Evolutionary conservation across 148 eudicot species (phyloP).

Genomic region (Heliosperma pusillum): DNA sequence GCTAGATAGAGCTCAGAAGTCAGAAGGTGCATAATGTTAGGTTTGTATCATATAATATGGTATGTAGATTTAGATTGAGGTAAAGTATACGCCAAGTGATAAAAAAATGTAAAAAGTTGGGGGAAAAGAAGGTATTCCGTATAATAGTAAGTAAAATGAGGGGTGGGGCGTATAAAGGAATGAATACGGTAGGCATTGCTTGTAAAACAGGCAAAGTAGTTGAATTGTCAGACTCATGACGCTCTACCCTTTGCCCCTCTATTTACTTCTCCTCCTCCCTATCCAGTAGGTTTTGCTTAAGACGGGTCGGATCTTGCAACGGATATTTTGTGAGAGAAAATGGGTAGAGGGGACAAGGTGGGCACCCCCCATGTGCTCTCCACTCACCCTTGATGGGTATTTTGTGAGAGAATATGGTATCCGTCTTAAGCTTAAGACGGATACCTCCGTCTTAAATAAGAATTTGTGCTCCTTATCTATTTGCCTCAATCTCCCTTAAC

Average conservation of each 20-base stretch:
- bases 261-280: constrained; percentile 12
- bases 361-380: no score
- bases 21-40: background rate
- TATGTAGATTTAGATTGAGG: background rate
- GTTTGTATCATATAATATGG: background rate
- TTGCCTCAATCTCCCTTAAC: no score
- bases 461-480: no score
- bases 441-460: no score
- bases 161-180: background rate
- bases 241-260: constrained; percentile 16
- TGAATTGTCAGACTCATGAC: constrained; percentile 30
- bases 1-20: background rate
- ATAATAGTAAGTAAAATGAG: background rate
- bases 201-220: constrained; percentile 30
- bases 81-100: constrained; percentile 32
- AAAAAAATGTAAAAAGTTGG: background rate
- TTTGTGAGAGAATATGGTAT: no score
- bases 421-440: no score
- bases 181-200: constrained; percentile 18
- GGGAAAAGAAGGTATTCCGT: background rate
- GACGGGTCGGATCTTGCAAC: no score
- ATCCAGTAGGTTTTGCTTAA: no score
- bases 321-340: no score
- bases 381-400: no score
- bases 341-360: no score